Base-by-base conservation (phyloP, 2,329 filamentous ascomycete species). In the Aspergillus pseudoterreus region DNA sequence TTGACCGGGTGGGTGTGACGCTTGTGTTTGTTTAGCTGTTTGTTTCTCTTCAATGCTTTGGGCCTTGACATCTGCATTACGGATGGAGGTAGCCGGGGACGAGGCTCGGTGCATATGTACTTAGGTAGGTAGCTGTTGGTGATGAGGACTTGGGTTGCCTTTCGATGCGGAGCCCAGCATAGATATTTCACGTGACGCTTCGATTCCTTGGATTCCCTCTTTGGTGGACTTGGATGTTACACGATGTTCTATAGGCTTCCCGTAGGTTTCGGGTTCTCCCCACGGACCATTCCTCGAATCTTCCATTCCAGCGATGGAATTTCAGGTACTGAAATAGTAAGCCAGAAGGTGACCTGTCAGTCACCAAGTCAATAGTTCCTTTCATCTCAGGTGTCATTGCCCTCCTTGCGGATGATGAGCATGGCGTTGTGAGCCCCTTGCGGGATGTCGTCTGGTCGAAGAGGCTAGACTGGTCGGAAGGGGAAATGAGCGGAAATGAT, bases 1-100 rank as follows among this genome's bases (percentile, higher is more conserved):
- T 56, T 61, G 52, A 55, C 53, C 43, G 33, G 9, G 48, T 48
- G 52, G 41, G 38, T 44, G 47, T 50, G 36, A 50, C 47, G 24
- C 39, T 45, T 54, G 35, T 35, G 21, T 24, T 32, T 38, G 38
- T 39, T 35, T 42, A 42, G 17, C 4, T 42, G n/a, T 17, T 19
- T 42, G 19, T 47, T 48, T 43, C 39, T 36, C 45, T 49, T 46
- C 35, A n/a, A 19, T 41, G 32, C 15, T 42, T 17, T 12, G 15
- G 19, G 14, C 35, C 14, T 42, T 21, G 39, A 21, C 39, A 17
- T n/a, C 14, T n/a, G 39, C 15, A 12, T 17, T 19, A 6, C 39
- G 9, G 39, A 22, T 42, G 39, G 39, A 42, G 39, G 17, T 12
- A 5, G 39, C 8, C 39, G 5, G 4, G 6, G 15, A 17, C 14